Evolutionary conservation across 169 alveolate species (phyloP).

Genomic region (Blepharisma undulans): DNA sequence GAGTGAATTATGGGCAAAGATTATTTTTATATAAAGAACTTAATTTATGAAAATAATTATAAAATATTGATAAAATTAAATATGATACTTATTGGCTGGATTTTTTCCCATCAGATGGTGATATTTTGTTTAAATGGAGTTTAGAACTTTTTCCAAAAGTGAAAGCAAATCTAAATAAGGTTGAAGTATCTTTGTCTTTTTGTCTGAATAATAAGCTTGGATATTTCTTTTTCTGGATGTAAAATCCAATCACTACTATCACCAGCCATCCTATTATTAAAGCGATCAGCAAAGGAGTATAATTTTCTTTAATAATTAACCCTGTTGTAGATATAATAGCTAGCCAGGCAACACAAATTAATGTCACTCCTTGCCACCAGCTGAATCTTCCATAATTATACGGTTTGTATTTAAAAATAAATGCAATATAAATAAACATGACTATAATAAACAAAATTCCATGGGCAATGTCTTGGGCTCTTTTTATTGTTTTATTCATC

Average conservation of each 20-base stretch:
- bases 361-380: constrained; percentile 11
- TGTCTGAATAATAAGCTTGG: constrained; percentile 9
- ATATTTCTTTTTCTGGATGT: background rate
- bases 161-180: background rate
- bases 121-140: background rate
- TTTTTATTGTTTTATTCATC: constrained; percentile 12
- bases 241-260: background rate
- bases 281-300: constrained; percentile 21
- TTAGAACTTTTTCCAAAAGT: background rate
- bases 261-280: background rate
- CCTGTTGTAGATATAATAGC: constrained; percentile 21
- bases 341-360: background rate
- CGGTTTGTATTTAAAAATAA: constrained; percentile 3
- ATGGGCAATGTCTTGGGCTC: background rate
- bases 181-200: background rate
- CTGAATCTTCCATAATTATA: constrained; percentile 41
- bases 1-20: too few species aligned
- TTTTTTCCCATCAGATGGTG: background rate
- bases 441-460: constrained; percentile 12
- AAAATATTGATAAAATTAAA: too few species aligned
- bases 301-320: background rate
- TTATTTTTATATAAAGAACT: too few species aligned
- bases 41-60: too few species aligned
- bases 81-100: background rate
- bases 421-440: background rate